A percentile compares a stretch with the other conserved stretches of the same genome.
phyloP scores from a whole-genome alignment of 352 stramenopile species.

The Albugo laibachii region DNA sequence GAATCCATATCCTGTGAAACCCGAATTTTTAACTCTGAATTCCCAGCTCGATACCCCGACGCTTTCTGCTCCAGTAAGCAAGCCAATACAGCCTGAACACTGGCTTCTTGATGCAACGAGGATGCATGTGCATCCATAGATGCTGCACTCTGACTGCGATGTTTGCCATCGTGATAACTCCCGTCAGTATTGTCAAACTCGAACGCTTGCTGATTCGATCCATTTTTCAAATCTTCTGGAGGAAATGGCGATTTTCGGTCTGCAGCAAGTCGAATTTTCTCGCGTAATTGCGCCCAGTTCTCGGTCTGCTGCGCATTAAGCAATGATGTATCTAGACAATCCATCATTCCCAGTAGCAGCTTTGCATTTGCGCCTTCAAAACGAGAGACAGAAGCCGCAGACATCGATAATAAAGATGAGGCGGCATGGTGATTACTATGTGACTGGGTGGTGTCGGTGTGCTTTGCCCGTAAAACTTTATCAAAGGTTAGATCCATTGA shows the following conservation, averaged over 20 bases:
- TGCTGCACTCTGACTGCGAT: neutral
- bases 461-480: too few species aligned
- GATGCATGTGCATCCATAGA: neutral
- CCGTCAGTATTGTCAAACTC: neutral
- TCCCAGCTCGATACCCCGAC: conserved; percentile 1
- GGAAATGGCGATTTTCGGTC: neutral
- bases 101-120: conserved; percentile 36
- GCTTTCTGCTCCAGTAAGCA: conserved; percentile 54
- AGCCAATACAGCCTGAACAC: conserved; percentile 56
- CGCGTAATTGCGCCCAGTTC: conserved; percentile 69
- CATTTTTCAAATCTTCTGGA: neutral
- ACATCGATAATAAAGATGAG: too few species aligned
- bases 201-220: neutral
- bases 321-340: conserved; percentile 65
- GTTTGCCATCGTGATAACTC: neutral
- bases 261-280: conserved; percentile 26
- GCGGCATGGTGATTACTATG: too few species aligned
- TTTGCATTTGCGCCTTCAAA: conserved; percentile 35
- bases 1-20: conserved; percentile 10
- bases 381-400: neutral
- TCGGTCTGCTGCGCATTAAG: conserved; percentile 48
- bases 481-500: too few species aligned
- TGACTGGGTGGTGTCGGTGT: too few species aligned
- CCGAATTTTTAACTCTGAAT: conserved; percentile 33
- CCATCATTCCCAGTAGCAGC: conserved; percentile 70